Conservation (phyloP, 2,329 filamentous ascomycete genomes). For the Thielaviopsis euricoi region DNA sequence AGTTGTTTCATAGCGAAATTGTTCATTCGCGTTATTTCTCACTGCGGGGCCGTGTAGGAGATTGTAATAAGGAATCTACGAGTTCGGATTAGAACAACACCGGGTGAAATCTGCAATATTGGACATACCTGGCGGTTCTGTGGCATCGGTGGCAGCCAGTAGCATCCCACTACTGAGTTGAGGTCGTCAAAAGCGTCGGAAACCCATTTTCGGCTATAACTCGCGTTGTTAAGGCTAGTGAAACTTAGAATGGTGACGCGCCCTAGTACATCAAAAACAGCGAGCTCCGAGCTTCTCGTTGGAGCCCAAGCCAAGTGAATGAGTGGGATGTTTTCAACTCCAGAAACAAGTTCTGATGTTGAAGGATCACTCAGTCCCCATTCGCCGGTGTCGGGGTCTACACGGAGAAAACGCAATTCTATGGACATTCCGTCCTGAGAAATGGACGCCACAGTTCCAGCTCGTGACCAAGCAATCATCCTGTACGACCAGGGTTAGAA, state of each 20-base stretch:
- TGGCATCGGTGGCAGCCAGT: conserved; percentile 58
- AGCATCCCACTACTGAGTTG: conserved; percentile 62
- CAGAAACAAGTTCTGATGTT: conserved; percentile 41
- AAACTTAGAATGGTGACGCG: conserved; percentile 61
- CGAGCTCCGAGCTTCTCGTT: conserved; percentile 59
- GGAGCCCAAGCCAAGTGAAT: conserved; percentile 71
- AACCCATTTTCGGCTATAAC: conserved; percentile 42
- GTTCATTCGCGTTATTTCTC: conserved; percentile 44
- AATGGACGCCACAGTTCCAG: conserved; percentile 72
- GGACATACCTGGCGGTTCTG: conserved; percentile 23
- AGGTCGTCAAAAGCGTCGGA: conserved; percentile 59
- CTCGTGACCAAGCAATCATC: conserved; percentile 73
- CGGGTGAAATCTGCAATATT: background rate
- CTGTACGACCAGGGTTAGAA: conserved; percentile 27
- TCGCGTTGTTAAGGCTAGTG: conserved; percentile 57
- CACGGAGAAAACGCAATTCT: conserved; percentile 56
- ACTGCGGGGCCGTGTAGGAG: conserved; percentile 43
- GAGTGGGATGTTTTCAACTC: conserved; percentile 48
- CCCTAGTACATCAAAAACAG: conserved; percentile 65
- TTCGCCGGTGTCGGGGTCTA: conserved; percentile 48
- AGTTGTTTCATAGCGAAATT: conserved; percentile 44
- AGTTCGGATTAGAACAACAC: background rate
- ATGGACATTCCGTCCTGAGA: conserved; percentile 53
- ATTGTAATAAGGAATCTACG: conserved; percentile 20
- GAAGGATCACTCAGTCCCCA: conserved; percentile 68